Evolutionary conservation across 2,329 filamentous ascomycete genomes (phyloP).

Genomic region (Emergomyces orientalis): DNA sequence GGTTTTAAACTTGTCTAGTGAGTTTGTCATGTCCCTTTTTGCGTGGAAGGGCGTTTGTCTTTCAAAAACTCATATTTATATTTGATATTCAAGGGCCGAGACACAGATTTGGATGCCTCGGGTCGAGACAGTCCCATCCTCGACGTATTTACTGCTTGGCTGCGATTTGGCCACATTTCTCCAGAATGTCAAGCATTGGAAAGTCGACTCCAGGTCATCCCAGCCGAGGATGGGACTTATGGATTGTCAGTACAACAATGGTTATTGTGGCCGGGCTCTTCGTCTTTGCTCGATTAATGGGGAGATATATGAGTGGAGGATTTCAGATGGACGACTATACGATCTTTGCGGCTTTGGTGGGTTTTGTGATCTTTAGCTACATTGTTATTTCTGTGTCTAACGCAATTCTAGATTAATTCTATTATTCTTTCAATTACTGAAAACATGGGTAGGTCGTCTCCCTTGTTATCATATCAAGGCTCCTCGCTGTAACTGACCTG

Average conservation of each 20-base stretch:
- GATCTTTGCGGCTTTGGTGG: constrained; percentile 18
- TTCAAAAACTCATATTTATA: background rate
- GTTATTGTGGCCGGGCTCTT: constrained; percentile 18
- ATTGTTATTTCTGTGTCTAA: background rate
- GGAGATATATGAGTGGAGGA: constrained; percentile 15
- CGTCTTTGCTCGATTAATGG: constrained; percentile 16
- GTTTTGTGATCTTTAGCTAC: background rate
- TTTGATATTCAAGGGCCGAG: background rate
- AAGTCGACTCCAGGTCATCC: constrained; percentile 13
- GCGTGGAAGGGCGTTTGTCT: background rate
- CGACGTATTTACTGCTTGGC: background rate
- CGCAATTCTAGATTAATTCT: constrained; percentile 11
- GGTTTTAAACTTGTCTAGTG: background rate
- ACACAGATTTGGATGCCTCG: background rate
- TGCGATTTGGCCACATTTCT: background rate
- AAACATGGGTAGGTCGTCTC: constrained; percentile 5
- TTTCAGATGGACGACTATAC: constrained; percentile 21
- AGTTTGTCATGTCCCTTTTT: background rate
- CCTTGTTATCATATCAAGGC: background rate
- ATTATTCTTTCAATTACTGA: constrained; percentile 17
- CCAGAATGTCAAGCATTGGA: background rate
- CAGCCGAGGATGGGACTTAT: constrained; percentile 19
- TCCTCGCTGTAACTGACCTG: background rate
- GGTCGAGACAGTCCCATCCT: background rate
- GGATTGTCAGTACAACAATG: constrained; percentile 19